Evolutionary conservation across 2,329 filamentous ascomycete genomes (phyloP).

Genomic region (Colletotrichum orchidophilum): DNA sequence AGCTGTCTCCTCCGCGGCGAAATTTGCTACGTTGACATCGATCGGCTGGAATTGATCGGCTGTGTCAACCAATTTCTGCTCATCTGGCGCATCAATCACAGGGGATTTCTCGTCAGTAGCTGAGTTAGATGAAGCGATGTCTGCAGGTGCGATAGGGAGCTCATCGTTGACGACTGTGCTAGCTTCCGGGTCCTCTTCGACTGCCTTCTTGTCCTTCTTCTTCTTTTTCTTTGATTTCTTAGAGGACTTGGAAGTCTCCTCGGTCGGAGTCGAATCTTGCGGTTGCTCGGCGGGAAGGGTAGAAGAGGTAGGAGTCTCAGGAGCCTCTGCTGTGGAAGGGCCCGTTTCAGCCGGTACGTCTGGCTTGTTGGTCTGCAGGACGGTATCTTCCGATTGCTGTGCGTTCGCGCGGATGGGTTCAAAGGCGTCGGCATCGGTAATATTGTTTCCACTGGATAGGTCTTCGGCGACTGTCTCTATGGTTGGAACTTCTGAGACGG

Average conservation of each 20-base stretch:
- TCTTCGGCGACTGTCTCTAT: neutral
- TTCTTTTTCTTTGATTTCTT: slow-evolving; percentile 33
- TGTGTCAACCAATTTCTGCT: neutral
- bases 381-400: slow-evolving; percentile 1
- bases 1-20: neutral
- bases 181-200: neutral
- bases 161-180: neutral
- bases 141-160: neutral
- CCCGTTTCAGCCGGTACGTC: neutral
- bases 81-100: neutral
- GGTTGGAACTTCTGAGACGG: too few species aligned
- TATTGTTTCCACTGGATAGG: neutral
- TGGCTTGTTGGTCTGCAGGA: neutral
- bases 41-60: neutral
- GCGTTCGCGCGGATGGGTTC: neutral
- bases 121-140: neutral
- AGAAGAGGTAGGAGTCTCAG: neutral
- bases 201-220: slow-evolving; percentile 37
- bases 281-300: slow-evolving; percentile 22
- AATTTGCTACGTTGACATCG: neutral
- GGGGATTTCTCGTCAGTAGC: neutral
- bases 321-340: neutral
- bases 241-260: slow-evolving; percentile 11
- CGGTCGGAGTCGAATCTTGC: neutral
- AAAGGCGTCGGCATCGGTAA: neutral